phyloP scores from a whole-genome alignment of 768 basidiomycete genomes.

The Lentinula lateritia region DNA sequence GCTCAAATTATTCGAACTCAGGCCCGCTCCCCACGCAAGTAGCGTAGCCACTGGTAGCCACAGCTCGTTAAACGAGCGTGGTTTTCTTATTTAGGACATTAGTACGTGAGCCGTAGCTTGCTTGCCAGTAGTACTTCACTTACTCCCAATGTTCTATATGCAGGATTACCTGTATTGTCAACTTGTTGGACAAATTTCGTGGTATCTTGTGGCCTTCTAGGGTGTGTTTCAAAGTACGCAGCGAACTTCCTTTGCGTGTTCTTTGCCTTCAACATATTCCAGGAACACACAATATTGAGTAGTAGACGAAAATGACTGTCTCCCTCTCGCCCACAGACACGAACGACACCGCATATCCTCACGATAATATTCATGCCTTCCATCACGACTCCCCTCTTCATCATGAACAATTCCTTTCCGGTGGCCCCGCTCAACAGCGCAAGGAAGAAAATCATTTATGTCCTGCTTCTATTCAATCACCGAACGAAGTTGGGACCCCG shows the following conservation, averaged over 20 bases:
- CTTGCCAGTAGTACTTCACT: background rate
- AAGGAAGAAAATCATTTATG: background rate
- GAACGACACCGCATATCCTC: background rate
- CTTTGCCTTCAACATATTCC: background rate
- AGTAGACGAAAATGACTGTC: background rate
- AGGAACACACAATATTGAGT: background rate
- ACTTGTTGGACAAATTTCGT: too few species aligned
- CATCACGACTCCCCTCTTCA: background rate
- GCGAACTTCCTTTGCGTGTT: too few species aligned
- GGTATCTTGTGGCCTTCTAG: too few species aligned
- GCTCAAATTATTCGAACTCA: background rate
- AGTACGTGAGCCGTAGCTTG: too few species aligned
- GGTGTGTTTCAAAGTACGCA: too few species aligned
- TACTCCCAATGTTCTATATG: background rate
- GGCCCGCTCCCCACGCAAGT: too few species aligned
- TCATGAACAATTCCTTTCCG: background rate
- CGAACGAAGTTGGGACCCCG: background rate
- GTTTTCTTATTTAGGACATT: background rate
- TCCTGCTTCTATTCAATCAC: background rate
- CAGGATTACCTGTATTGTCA: background rate
- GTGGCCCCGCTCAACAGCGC: background rate
- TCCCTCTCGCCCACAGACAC: background rate
- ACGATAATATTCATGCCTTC: background rate
- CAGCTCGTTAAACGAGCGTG: background rate
- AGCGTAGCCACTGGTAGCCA: too few species aligned